Evolutionary conservation across 2,329 filamentous ascomycete species (phyloP), one percentile per base, ranked within the genome.

Genomic region (Penicillium sp.): DNA sequence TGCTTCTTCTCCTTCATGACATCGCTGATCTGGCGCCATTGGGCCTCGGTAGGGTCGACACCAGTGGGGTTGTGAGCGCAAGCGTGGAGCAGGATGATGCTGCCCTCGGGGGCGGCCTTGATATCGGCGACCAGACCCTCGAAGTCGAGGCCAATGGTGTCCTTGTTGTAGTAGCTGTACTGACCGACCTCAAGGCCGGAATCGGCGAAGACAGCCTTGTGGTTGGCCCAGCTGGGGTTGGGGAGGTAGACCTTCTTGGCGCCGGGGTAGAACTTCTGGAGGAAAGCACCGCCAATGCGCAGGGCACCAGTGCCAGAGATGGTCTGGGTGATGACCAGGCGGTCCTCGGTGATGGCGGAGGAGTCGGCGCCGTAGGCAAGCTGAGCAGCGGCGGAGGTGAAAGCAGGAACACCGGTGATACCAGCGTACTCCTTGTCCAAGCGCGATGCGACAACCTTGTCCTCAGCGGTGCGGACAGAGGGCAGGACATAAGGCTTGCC

Each of bases 101-200:
- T 95, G 75, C 87, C 87, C 75, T 88, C 85, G 66, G 92, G 91
- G 54, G 93, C 91, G 64, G 83, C 84, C 81, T 95, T 91, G 79
- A 99, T 87, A 75, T 97, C 92, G 69, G 84, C 87, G 56, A 97
- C 72, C 82, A 99, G 84, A 69, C 94, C 94, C 65, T 95, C 90
- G 70, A 97, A 97, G 83, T 99, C 94, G 62, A 99, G 88, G 53
- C 92, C 92, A 73, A 97, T 97, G 71, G 93, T 97, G 74, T 96
- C 87, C 83, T 96, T 95, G 86, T 97, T 90, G 83, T 97, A 99
- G 86, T 99, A 99, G 69, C 90, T 84, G 84, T 99, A 99, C 80
- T 92, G 91, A 79, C 92, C 86, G 59, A 97, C 91, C 77, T 90
- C 84, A 62, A 99, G 84, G 54, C 92, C 91, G 30, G 90, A 89